Base-by-base conservation (phyloP, 1,284 basidiomycete genomes). In the Ceratobasidium sp. region DNA sequence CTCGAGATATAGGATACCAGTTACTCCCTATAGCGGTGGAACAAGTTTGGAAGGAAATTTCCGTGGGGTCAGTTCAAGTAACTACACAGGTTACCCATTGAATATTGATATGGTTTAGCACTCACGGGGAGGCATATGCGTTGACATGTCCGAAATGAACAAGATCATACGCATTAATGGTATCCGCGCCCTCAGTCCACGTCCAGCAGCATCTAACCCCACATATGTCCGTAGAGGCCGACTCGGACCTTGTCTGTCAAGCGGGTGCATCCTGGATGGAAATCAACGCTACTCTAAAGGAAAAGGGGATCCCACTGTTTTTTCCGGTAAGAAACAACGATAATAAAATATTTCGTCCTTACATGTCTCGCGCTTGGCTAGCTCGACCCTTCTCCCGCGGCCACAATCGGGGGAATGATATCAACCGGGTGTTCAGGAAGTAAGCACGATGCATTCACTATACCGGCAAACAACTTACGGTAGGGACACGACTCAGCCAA, bases 361-460 rank as follows among this genome's bases (percentile, higher is more conserved):
- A 13, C 34, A 17, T 32, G 20, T 20, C 56, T 43, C 34, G 40
- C 22, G 1, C 27, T 42, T 22, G 13, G 62, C 13, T 69, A 92
- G 89, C 82, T 91, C 60, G 92, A 94, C 75, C 93, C 92, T 10
- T 89, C 82, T 0, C 89, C 87, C 1, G 84, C 84, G 25, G 94
- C 94, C 0, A 94, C 92, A 0, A 89, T 97, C 38, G 95, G 94
- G 31, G 96, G 95, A 0, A 97, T 98, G 93, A 83, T 93, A 29
- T 90, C 89, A 56, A 95, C 91, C 0, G 91, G 91, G 0, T 91
- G 89, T 75, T 90, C 87, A 22, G 90, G 89, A 73, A 90, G 89
- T 90, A 75, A 64, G 87, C 78, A 68, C 43, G 3, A 75, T 45
- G 27, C 35, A 56, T 67, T 49, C 20, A 25, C 29, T 31, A 2